phyloP scores from a whole-genome alignment of 2,329 filamentous ascomycete species.

The Colletotrichum orbiculare region DNA sequence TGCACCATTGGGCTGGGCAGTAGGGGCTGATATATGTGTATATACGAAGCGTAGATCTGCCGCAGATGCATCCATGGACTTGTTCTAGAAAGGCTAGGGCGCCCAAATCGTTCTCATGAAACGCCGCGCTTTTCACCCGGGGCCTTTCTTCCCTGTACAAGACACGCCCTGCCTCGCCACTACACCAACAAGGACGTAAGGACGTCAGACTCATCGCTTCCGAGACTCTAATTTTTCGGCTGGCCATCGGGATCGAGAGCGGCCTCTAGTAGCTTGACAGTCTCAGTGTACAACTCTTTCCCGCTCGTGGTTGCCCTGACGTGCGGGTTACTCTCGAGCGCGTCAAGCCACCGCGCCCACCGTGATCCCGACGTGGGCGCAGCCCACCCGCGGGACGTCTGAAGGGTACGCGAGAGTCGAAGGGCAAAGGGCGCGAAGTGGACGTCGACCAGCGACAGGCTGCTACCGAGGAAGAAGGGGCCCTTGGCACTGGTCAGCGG shows the following conservation, averaged over 20 bases:
- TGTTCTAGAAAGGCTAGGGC: too few species aligned
- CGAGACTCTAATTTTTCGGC: neutral
- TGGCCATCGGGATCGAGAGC: conserved; percentile 24
- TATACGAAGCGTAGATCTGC: too few species aligned
- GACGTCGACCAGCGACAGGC: conserved; percentile 74
- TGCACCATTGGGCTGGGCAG: too few species aligned
- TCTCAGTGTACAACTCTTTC: conserved; percentile 64
- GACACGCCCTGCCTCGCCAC: too few species aligned
- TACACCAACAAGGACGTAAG: too few species aligned
- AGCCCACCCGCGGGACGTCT: conserved; percentile 74
- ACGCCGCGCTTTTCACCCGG: too few species aligned
- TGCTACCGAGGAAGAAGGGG: conserved; percentile 73
- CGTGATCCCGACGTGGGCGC: conserved; percentile 69
- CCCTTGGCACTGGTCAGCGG: conserved; percentile 54
- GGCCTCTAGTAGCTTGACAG: conserved; percentile 62
- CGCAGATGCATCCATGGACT: too few species aligned
- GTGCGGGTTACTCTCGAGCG: conserved; percentile 72
- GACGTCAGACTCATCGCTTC: neutral
- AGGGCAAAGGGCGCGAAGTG: conserved; percentile 82
- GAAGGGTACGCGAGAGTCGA: conserved; percentile 73
- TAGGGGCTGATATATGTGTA: too few species aligned
- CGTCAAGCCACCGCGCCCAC: conserved; percentile 77
- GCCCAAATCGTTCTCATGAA: too few species aligned
- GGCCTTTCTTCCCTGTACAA: too few species aligned
- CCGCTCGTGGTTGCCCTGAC: conserved; percentile 75